A percentile compares a stretch with the other conserved stretches of the same genome.
Conservation (phyloP, 2,329 filamentous ascomycete species). For the Nothophoma quercina region DNA sequence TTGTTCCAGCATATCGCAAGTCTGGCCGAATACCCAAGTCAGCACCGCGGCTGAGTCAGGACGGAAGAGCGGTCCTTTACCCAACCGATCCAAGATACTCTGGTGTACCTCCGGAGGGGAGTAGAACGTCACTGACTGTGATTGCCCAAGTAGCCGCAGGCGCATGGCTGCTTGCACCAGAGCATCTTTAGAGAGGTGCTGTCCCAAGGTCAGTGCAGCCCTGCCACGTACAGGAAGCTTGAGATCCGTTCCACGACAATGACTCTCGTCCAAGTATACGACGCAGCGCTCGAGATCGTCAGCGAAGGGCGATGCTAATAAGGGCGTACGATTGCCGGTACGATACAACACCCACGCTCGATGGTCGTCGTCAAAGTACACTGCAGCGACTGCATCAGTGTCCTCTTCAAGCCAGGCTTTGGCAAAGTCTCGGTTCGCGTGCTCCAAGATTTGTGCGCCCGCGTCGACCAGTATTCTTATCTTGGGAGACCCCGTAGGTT, state of each 20-base stretch:
- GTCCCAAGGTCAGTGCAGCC: conserved; percentile 65
- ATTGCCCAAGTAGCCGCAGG: conserved; percentile 64
- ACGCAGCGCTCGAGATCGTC: conserved; percentile 62
- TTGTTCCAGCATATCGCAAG: conserved; percentile 66
- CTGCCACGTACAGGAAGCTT: conserved; percentile 58
- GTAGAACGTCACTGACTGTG: conserved; percentile 63
- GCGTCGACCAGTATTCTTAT: conserved; percentile 69
- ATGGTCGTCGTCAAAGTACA: conserved; percentile 62
- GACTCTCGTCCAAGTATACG: conserved; percentile 68
- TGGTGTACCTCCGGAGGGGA: conserved; percentile 68
- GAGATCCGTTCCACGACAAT: conserved; percentile 68
- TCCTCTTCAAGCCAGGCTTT: conserved; percentile 61
- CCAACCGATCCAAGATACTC: conserved; percentile 58
- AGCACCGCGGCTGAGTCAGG: conserved; percentile 11
- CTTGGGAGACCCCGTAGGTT: background rate
- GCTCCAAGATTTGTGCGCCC: conserved; percentile 70
- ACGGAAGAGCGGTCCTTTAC: background rate
- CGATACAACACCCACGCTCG: conserved; percentile 56
- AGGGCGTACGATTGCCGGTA: conserved; percentile 47
- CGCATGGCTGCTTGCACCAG: conserved; percentile 73
- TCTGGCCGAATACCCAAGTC: conserved; percentile 69
- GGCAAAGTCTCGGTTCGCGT: conserved; percentile 61
- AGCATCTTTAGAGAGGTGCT: conserved; percentile 67
- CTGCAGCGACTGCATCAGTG: conserved; percentile 54
- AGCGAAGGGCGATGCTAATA: conserved; percentile 63